Conservation (phyloP, 176 grass and related monocot species). For the Phyllostachys edulis region DNA sequence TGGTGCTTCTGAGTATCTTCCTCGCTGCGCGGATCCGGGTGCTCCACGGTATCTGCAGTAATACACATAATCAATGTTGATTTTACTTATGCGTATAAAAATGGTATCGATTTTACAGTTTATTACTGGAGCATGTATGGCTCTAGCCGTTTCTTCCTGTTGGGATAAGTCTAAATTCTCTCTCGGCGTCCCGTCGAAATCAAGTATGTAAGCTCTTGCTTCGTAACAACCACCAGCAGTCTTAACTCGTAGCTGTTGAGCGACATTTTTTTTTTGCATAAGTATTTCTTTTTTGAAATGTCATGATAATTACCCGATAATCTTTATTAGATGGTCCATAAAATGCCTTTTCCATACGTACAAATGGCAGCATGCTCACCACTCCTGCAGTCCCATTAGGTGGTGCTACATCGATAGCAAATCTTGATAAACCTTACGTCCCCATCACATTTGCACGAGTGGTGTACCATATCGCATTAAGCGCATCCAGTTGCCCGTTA, state of each 20-base stretch:
- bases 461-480: slow-evolving; percentile 14
- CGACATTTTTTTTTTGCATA: not conserved
- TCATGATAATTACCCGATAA: not conserved
- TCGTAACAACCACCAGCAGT: not conserved
- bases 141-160: not conserved
- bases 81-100: no score
- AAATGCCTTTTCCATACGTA: not conserved
- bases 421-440: slow-evolving; percentile 25
- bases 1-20: no score
- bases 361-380: slow-evolving; percentile 1
- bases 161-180: not conserved
- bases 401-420: slow-evolving; percentile 22
- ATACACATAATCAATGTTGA: no score
- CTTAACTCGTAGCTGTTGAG: not conserved
- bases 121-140: no score
- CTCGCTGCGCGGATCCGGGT: no score
- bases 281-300: not conserved
- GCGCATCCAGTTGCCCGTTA: not conserved
- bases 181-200: not conserved
- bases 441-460: slow-evolving; percentile 43
- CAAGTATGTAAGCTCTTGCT: not conserved
- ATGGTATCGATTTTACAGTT: no score
- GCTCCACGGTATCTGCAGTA: no score
- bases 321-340: slow-evolving; percentile 7
- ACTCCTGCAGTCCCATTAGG: slow-evolving; percentile 6